Percentiles rank a stretch among this genome's conserved stretches.
Evolutionary conservation across 2,329 filamentous ascomycete genomes (phyloP).

Genomic region (Fusarium udum): DNA sequence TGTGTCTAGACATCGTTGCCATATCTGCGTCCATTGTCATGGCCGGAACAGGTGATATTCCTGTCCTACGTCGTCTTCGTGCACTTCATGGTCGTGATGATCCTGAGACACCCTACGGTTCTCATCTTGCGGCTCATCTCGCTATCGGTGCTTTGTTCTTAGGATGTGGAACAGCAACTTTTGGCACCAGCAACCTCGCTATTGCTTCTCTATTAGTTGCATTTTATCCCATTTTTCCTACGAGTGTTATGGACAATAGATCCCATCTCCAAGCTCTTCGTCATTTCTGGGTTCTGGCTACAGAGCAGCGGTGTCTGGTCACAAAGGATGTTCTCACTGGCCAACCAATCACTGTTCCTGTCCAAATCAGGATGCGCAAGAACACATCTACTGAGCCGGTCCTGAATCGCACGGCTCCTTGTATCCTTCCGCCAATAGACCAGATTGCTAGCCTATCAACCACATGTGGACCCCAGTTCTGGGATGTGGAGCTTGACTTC

Average conservation of each 20-base stretch:
- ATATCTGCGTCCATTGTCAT: constrained; percentile 88
- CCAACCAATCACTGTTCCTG: constrained; percentile 77
- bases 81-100: constrained; percentile 89
- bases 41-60: constrained; percentile 92
- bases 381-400: constrained; percentile 50
- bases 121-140: constrained; percentile 90
- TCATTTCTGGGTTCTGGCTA: constrained; percentile 95
- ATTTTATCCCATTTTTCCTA: constrained; percentile 94
- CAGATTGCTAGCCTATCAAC: constrained; percentile 69
- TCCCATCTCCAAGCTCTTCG: constrained; percentile 96
- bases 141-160: constrained; percentile 92
- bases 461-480: constrained; percentile 73
- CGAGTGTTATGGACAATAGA: constrained; percentile 89
- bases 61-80: constrained; percentile 84
- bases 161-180: constrained; percentile 90
- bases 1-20: constrained; percentile 89
- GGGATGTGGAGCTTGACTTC: constrained; percentile 84
- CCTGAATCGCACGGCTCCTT: constrained; percentile 62
- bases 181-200: constrained; percentile 87
- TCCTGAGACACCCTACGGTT: constrained; percentile 86
- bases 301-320: constrained; percentile 88
- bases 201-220: constrained; percentile 87
- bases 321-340: constrained; percentile 87
- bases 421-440: constrained; percentile 71
- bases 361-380: constrained; percentile 69